Evolutionary conservation across 2,329 filamentous ascomycete genomes (phyloP), one percentile per base, ranked within the genome.

Genomic region (Beauveria varroae): DNA sequence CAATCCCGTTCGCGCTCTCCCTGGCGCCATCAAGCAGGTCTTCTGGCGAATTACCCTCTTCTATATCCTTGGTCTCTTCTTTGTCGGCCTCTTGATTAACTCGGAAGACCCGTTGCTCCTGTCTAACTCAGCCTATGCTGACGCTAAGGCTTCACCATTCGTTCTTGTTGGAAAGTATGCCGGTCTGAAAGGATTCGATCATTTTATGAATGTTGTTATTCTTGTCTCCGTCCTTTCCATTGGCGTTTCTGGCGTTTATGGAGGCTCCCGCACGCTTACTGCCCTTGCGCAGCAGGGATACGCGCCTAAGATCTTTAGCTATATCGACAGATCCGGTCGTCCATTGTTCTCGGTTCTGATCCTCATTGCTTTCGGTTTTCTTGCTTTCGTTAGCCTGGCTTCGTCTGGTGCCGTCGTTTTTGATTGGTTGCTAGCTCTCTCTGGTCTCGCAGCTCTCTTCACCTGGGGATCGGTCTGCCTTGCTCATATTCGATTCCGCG

Each of bases 21-120:
- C 91, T 0, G 87, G 85, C 24, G 90, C 91, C 2, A 85, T 92
- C 68, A 93, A 92, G 77, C 90, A 93, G 73, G 88, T 81, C 37
- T 81, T 80, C 66, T 80, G 78, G 78, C 77, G 79, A 69, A 79
- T 81, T 65, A 78, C 76, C n/a, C 70, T 80, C 47, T 81, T 81
- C 67, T 81, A 81, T 65, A 70, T 81, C 44, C 65, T 81, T 0
- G 78, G 78, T 46, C 74, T 81, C n/a, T 77, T 77, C 61, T 77
- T 80, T 47, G 74, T 81, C 55, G 78, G 79, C 9, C 70, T 81
- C 16, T 72, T 80, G 3, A 71, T 81, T 64, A 72, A 73, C 59
- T 75, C 75, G 40, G 70, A 74, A 24, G 79, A 81, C 63, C 53
- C 67, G 0, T 71, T 72, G 40, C 76, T 85, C 4, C 73, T 84